Base-by-base conservation (phyloP, 805 yeast species). In the Saccharomycopsis lassenensis region DNA sequence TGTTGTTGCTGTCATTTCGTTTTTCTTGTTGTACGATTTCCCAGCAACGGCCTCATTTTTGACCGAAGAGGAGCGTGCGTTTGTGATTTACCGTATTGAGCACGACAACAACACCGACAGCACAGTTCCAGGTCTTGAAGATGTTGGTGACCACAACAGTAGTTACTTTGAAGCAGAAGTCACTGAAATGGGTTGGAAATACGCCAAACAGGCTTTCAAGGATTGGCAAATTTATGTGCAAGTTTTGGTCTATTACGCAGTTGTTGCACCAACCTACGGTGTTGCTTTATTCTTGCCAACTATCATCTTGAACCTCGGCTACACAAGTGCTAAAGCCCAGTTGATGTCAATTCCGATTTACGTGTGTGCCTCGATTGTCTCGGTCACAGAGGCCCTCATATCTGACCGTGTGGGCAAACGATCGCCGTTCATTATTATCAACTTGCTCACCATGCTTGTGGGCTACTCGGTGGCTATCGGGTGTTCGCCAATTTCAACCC, bases 41-140 rank as follows among this genome's bases (percentile, higher is more conserved):
- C 86, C 86, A 3, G 85, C 77, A 53, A 69, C 72, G 41, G 71
- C 76, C 12, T 60, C 66, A 49, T 77, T 67, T 49, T 49, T 74
- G 35, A 65, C 57, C 15, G 58, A 51, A 2, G 64, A 66, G 43
- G 84, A 77, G 52, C 61, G 69, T n/a, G 47, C 42, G 2, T 77
- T 69, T 49, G 49, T 77, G 40, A 70, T 31, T 20, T 34, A 39
- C 17, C 21, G 34, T 17, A 12, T 39, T 6, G 43, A 27, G 8
- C 43, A 36, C 20, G 39, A 36, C 19, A 18, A 16, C 19, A 37
- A 33, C 24, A 26, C 29, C 23, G 30, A 37, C 26, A n/a, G 33
- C 10, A n/a, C 24, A 10, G 24, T 22, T 21, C 14, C 7, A 7
- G 31, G 31, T 29, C 27, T 31, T 15, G 39, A 23, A 6, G 39